These are phyloP conservation scores for Backusella westeae DNA, from an alignment of 192 early-diverging fungal species.

Conservation along the genomic window DNA sequence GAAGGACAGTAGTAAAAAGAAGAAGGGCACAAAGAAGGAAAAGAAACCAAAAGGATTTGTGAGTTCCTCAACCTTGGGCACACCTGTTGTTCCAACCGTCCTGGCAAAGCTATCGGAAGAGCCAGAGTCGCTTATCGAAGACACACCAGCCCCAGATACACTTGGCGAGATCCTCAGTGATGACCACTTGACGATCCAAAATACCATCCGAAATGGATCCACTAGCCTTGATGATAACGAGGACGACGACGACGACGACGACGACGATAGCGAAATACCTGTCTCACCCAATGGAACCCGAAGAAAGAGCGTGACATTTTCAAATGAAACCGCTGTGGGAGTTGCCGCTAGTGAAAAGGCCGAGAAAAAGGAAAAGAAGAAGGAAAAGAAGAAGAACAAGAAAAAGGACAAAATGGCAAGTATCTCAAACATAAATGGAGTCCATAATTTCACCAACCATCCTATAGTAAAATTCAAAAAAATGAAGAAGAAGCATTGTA, in stretches of 20 bases:
- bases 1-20: background rate
- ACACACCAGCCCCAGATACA: background rate
- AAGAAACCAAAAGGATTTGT: background rate
- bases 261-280: background rate
- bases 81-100: constrained; percentile 12
- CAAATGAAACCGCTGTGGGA: constrained; percentile 5
- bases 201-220: constrained; percentile 14
- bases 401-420: constrained; percentile 8
- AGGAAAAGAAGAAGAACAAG: background rate
- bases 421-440: constrained; percentile 3
- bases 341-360: background rate
- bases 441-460: constrained; percentile 12
- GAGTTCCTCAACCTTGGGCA: constrained; percentile 2
- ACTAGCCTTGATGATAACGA: background rate
- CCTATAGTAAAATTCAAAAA: constrained; percentile 19
- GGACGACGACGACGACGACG: background rate
- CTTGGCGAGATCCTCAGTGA: background rate
- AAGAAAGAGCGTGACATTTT: constrained; percentile 1
- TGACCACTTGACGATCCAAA: constrained; percentile 3
- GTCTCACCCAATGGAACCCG: background rate
- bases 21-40: background rate
- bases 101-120: background rate
- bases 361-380: background rate
- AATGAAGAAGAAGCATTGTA: constrained; percentile 12
- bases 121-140: background rate